These are phyloP conservation scores for Pichia sp. DNA, from an alignment of 1,139 yeast species.

Conservation along the genomic window DNA sequence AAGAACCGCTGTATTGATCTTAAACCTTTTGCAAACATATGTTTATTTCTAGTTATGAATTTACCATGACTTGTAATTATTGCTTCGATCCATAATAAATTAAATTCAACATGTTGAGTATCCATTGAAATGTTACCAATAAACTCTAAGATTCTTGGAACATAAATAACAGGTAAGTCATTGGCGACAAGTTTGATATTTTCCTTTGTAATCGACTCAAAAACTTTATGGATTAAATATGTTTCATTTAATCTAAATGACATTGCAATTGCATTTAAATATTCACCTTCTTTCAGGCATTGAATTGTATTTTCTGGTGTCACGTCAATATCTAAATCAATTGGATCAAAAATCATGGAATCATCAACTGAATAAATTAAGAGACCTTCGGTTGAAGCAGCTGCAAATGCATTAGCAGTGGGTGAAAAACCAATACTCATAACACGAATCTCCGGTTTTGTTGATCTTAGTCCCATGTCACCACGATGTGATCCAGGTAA, in stretches of 20 bases:
- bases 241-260: slow-evolving; percentile 86
- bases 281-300: slow-evolving; percentile 61
- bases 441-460: slow-evolving; percentile 76
- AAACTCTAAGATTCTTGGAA: slow-evolving; percentile 60
- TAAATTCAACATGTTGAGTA: slow-evolving; percentile 83
- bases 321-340: slow-evolving; percentile 87
- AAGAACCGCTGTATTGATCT: slow-evolving; percentile 73
- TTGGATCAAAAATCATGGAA: slow-evolving; percentile 79
- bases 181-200: slow-evolving; percentile 62
- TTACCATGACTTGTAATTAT: slow-evolving; percentile 71
- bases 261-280: slow-evolving; percentile 80
- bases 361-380: slow-evolving; percentile 77
- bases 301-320: slow-evolving; percentile 74
- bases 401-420: slow-evolving; percentile 85
- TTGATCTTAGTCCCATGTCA: slow-evolving; percentile 73
- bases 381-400: slow-evolving; percentile 93
- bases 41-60: slow-evolving; percentile 58
- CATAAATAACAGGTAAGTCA: slow-evolving; percentile 71
- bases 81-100: slow-evolving; percentile 70
- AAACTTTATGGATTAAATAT: slow-evolving; percentile 64
- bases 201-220: slow-evolving; percentile 56
- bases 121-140: slow-evolving; percentile 65
- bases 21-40: slow-evolving; percentile 58
- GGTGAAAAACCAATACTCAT: slow-evolving; percentile 80
- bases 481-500: slow-evolving; percentile 90